phyloP scores from a whole-genome alignment of 306 rosid species.

The Quercus wislizeni region DNA sequence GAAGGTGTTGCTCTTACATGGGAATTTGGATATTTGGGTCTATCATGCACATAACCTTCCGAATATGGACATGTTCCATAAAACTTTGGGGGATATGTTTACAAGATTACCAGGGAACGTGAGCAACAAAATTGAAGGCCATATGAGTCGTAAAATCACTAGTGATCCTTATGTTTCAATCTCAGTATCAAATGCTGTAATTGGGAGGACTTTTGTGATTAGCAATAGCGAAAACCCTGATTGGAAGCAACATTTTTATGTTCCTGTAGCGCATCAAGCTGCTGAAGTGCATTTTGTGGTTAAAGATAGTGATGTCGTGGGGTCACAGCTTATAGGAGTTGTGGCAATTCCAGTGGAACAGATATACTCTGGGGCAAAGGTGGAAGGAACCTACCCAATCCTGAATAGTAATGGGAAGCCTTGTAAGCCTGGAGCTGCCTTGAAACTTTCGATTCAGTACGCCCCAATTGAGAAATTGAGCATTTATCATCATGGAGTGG shows the following conservation, averaged over 20 bases:
- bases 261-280: slow-evolving; percentile 83
- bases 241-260: slow-evolving; percentile 84
- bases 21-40: slow-evolving; percentile 83
- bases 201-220: slow-evolving; percentile 93
- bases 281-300: slow-evolving; percentile 85
- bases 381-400: slow-evolving; percentile 77
- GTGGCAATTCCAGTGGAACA: slow-evolving; percentile 85
- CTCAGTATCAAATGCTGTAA: slow-evolving; percentile 65
- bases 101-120: slow-evolving; percentile 51
- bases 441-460: slow-evolving; percentile 74
- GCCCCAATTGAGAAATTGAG: slow-evolving; percentile 67
- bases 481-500: slow-evolving; percentile 75
- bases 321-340: slow-evolving; percentile 77
- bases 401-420: slow-evolving; percentile 77
- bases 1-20: slow-evolving; percentile 76
- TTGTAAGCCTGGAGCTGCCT: slow-evolving; percentile 74
- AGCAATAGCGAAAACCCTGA: slow-evolving; percentile 85
- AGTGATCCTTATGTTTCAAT: slow-evolving; percentile 96
- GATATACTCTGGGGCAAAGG: slow-evolving; percentile 50
- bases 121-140: slow-evolving; percentile 60
- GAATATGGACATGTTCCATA: slow-evolving; percentile 97
- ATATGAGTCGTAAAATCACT: slow-evolving; percentile 56
- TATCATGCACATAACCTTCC: slow-evolving; percentile 75
- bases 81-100: slow-evolving; percentile 75
- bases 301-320: slow-evolving; percentile 93